phyloP scores from a whole-genome alignment of 1,284 basidiomycete genomes.

The Rhodofomes roseus region DNA sequence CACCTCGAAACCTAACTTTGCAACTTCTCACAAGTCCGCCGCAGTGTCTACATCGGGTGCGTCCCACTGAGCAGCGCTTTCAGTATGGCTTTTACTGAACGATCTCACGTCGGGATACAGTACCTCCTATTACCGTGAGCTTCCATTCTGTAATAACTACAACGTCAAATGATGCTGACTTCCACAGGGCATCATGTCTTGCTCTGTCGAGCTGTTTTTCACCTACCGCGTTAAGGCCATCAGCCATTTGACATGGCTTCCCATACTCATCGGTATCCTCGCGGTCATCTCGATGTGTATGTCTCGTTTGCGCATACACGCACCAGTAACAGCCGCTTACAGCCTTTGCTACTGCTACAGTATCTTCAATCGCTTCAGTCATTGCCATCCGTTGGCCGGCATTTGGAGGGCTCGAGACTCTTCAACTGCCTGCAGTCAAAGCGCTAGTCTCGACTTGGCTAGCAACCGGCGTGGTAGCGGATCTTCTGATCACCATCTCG shows the following conservation, averaged over 20 bases:
- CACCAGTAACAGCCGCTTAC: neutral
- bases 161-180: neutral
- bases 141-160: neutral
- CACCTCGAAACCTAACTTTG: too few relatives aligned
- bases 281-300: neutral
- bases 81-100: neutral
- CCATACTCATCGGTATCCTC: neutral
- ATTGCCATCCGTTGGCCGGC: neutral
- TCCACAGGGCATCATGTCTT: constrained; percentile 1
- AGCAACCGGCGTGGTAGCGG: neutral
- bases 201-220: constrained; percentile 1
- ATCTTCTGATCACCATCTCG: neutral
- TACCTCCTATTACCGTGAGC: neutral
- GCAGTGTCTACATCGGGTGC: neutral
- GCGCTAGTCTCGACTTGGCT: neutral
- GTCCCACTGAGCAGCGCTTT: neutral
- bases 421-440: neutral
- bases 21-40: too few relatives aligned
- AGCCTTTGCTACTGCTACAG: neutral
- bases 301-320: too few relatives aligned
- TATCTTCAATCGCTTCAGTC: neutral
- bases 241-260: neutral
- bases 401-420: neutral
- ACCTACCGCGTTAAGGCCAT: neutral
- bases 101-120: neutral